Evolutionary conservation across 495 filamentous ascomycete species (phyloP), one percentile per base, ranked within the genome.

Genomic region (Penicillium samsonianum): DNA sequence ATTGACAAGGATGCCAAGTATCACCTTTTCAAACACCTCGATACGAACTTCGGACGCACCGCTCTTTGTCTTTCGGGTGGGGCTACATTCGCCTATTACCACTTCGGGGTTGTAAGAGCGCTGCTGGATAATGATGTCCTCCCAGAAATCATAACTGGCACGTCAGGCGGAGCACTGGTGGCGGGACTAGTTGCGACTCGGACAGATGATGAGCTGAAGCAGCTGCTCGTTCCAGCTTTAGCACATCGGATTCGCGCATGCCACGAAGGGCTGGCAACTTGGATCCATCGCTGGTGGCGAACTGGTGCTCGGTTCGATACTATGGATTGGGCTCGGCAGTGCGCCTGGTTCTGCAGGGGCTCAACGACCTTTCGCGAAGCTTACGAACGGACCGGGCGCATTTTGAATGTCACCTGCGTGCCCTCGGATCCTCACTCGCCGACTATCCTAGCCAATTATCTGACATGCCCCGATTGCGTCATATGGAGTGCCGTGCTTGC

Each of bases 401-500:
- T 98, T 55, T 78, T 98, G 55, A 98, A 98, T 68, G 91, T 98
- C 33, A 90, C 89, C 23, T 98, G 94, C 73, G 89, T 98, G n/a
- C 95, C 94, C 3, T 92, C 92, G 2, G 94, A 98, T 69, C 95
- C 94, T 33, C 90, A 98, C 72, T 90, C 88, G 30, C 92, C 92
- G 2, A 91, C 90, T 12, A 92, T 97, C 53, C 79, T 98, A 14
- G 87, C 88, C 55, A 98, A 98, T 74, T 96, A 97, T 68, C 79
- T 97, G 25, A 98, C 94, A 4, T 87, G 85, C 11, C 95, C 95
- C 0, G 90, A 98, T 76, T 98, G 95, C 65, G 95, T 97, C 46
- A 95, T 98, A 57, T 98, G 96, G 92, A 94, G 90, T 23, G 95
- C 95, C 12, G 92, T 97, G 8, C 78, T 98, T 12, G 94, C 95